Evolutionary conservation across 2,329 filamentous ascomycete species (phyloP), one percentile per base, ranked within the genome.

Genomic region (Coleophoma crateriformis): DNA sequence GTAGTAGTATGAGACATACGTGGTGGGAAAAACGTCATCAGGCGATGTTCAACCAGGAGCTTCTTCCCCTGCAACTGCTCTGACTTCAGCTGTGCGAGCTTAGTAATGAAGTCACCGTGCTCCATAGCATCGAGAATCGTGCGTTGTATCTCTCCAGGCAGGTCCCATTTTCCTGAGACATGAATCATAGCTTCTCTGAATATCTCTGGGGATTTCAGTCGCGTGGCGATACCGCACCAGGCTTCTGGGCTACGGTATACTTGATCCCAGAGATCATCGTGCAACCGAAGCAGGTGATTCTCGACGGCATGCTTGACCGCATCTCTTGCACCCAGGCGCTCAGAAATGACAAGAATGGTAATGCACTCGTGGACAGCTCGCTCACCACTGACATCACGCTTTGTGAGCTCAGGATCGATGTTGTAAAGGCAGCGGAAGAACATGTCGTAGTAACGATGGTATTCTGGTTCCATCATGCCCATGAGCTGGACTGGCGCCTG

Each of bases 141-240:
- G 15, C 49, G 47, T 14, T 58, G 46, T 42, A 62, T 48, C 7
- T 43, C 47, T 40, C 47, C 40, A 8, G 44, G 32, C 13, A 58
- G 19, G 14, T 61, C 53, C 22, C 50, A 61, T 5, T 46, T 42
- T 5, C 61, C 61, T 3, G 57, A 51, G 13, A 62, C 39, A 41
- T 64, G 61, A n/a, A 58, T 47, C 45, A 63, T 58, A 4, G 58
- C 54, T 33, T 64, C 61, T 19, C 54, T 50, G 41, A 63, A 62
- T n/a, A 64, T 62, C 11, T 60, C 47, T 7, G 58, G 51, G 2
- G 60, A 62, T 45, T 60, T 51, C 7, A 64, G 46, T 10, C 55
- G 52, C 5, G 50, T 44, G 15, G 53, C 61, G 22, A 63, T 43
- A 22, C 53, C 51, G n/a, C 60, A 50, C 60, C 61, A 64, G 13